These are phyloP conservation scores for Sechiopsis laciniata DNA, from an alignment of 306 rosid species.

Conservation along the genomic window DNA sequence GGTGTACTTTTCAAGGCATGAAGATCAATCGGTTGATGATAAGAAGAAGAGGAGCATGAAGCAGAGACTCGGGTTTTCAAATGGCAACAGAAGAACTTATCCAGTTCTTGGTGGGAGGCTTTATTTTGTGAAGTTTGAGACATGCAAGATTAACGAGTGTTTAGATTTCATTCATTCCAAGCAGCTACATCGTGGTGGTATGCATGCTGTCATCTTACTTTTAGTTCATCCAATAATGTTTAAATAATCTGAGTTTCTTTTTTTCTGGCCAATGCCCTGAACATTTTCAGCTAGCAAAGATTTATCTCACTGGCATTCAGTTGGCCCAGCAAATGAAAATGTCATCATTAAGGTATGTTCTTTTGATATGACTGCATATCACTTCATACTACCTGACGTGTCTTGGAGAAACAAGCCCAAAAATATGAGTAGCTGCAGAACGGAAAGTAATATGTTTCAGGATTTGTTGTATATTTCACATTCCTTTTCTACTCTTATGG, in stretches of 20 bases:
- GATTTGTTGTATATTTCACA: neutral
- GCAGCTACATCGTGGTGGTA: constrained; percentile 91
- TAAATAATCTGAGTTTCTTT: constrained; percentile 6
- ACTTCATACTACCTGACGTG: neutral
- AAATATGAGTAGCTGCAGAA: neutral
- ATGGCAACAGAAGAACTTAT: constrained; percentile 71
- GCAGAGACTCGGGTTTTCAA: constrained; percentile 66
- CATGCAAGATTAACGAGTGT: constrained; percentile 83
- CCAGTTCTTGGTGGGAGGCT: constrained; percentile 98
- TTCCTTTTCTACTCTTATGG: neutral
- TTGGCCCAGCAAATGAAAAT: constrained; percentile 43
- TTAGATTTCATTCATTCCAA: constrained; percentile 84
- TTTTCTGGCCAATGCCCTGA: neutral
- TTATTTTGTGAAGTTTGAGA: constrained; percentile 98
- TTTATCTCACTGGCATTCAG: constrained; percentile 49
- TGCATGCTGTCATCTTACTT: constrained; percentile 5
- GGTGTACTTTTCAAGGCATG: constrained; percentile 92
- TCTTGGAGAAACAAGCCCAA: neutral
- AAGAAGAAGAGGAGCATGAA: constrained; percentile 59
- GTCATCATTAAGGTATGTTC: constrained; percentile 67
- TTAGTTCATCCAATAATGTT: neutral
- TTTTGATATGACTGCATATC: neutral
- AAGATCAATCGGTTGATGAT: constrained; percentile 57
- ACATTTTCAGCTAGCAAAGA: constrained; percentile 45
- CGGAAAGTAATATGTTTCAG: constrained; percentile 3